Conservation (phyloP, 1,139 yeast genomes). For the Debaryomyces sp. region DNA sequence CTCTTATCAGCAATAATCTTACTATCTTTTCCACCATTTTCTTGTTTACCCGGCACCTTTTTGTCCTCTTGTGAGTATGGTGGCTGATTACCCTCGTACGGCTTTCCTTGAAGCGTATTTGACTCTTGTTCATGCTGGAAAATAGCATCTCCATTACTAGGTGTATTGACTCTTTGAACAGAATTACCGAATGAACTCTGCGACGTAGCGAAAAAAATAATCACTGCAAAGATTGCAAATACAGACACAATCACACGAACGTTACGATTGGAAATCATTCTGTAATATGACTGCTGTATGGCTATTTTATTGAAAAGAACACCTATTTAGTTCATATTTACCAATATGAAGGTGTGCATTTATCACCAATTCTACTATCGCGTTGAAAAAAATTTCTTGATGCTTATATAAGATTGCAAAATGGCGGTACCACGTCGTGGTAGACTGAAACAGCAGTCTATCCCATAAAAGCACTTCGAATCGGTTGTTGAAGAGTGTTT, state of each 20-base stretch:
- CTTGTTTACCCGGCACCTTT: slow-evolving; percentile 9
- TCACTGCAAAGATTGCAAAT: slow-evolving; percentile 36
- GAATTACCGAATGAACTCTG: slow-evolving; percentile 30
- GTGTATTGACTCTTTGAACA: slow-evolving; percentile 30
- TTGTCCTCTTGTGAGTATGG: slow-evolving; percentile 29
- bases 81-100: slow-evolving; percentile 37
- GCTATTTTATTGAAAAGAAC: neutral
- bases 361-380: neutral
- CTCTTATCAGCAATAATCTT: slow-evolving; percentile 29
- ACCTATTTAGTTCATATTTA: neutral
- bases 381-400: neutral
- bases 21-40: slow-evolving; percentile 4
- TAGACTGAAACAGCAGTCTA: neutral
- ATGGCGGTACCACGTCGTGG: neutral
- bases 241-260: slow-evolving; percentile 39
- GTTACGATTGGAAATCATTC: slow-evolving; percentile 40
- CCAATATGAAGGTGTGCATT: neutral
- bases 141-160: slow-evolving; percentile 24
- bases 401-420: slow-evolving; percentile 1
- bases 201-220: slow-evolving; percentile 41
- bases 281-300: neutral
- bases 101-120: slow-evolving; percentile 39
- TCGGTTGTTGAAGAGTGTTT: neutral
- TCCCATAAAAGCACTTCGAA: neutral
- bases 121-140: slow-evolving; percentile 23